Percentiles rank a stretch among this genome's conserved stretches.
These are phyloP conservation scores for Juncus effusus DNA, from an alignment of 176 grass and related monocot genomes.

Conservation along the genomic window DNA sequence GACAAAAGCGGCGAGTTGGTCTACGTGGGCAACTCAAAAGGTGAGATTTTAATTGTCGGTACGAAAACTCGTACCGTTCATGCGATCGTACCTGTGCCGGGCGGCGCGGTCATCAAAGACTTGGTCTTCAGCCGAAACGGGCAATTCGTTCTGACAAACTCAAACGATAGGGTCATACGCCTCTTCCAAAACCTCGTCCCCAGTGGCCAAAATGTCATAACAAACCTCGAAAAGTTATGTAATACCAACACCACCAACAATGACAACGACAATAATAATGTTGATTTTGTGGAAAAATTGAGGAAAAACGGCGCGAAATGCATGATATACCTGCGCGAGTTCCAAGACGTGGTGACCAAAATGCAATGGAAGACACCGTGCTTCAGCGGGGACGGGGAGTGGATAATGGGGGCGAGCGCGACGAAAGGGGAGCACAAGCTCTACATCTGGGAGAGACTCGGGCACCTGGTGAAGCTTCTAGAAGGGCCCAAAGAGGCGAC, in stretches of 20 bases:
- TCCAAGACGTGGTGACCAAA: constrained; percentile 83
- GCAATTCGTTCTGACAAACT: constrained; percentile 86
- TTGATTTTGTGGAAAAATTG: constrained; percentile 49
- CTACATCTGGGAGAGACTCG: constrained; percentile 82
- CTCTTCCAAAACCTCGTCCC: constrained; percentile 73
- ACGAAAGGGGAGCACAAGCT: constrained; percentile 97
- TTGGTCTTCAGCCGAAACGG: constrained; percentile 88
- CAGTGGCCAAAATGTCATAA: constrained; percentile 47
- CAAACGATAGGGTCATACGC: constrained; percentile 95
- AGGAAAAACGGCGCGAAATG: constrained; percentile 68
- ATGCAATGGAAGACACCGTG: constrained; percentile 98
- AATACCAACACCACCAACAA: constrained; percentile 4
- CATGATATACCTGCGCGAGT: constrained; percentile 69
- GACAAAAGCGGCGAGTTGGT: constrained; percentile 80
- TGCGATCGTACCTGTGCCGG: constrained; percentile 68
- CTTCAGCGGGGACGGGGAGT: constrained; percentile 95
- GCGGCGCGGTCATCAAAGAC: constrained; percentile 85
- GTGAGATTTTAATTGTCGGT: constrained; percentile 87
- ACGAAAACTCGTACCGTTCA: constrained; percentile 61
- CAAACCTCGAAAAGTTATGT: constrained; percentile 54
- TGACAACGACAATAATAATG: constrained; percentile 26
- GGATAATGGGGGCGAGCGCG: constrained; percentile 93
- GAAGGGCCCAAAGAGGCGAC: constrained; percentile 96
- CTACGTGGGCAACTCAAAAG: constrained; percentile 94
- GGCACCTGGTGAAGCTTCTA: constrained; percentile 90